Conservation (phyloP, 768 basidiomycete species). For the Mycena floridula region DNA sequence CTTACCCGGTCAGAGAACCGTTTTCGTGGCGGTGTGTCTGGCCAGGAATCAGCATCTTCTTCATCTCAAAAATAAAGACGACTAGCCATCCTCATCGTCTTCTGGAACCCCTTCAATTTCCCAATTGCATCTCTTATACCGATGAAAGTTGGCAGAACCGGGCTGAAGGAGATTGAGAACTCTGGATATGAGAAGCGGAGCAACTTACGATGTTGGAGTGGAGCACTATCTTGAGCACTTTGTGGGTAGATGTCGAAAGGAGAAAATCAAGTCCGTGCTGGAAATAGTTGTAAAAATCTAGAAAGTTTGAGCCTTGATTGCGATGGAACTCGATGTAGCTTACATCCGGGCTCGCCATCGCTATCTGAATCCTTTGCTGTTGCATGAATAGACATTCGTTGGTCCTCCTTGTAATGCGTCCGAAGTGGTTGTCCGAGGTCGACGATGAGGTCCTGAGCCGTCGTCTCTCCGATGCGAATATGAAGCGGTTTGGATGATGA, state of each 20-base stretch:
- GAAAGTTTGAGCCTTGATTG: conserved; percentile 2
- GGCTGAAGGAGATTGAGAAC: conserved; percentile 42
- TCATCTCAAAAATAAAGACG: neutral
- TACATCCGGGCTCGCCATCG: conserved; percentile 47
- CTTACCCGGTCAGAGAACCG: conserved; percentile 65
- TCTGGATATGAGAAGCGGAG: conserved; percentile 16
- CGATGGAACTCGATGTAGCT: conserved; percentile 8
- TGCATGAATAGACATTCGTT: conserved; percentile 80
- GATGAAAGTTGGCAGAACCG: conserved; percentile 83
- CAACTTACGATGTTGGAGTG: conserved; percentile 79
- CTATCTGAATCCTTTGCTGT: conserved; percentile 37
- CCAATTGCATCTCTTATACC: conserved; percentile 91
- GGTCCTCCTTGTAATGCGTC: conserved; percentile 84
- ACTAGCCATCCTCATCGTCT: conserved; percentile 75
- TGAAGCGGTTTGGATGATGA: conserved; percentile 44
- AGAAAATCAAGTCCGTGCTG: conserved; percentile 88
- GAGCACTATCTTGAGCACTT: conserved; percentile 78
- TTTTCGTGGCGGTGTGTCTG: conserved; percentile 72
- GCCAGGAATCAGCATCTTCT: conserved; percentile 2
- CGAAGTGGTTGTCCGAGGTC: conserved; percentile 80
- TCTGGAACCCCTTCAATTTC: conserved; percentile 75
- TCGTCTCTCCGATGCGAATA: conserved; percentile 67
- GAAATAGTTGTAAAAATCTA: conserved; percentile 93
- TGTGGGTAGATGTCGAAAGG: conserved; percentile 62
- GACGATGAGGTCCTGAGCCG: conserved; percentile 78